Evolutionary conservation across 2,329 filamentous ascomycete species (phyloP).

Genomic region (Fusarium redolens): DNA sequence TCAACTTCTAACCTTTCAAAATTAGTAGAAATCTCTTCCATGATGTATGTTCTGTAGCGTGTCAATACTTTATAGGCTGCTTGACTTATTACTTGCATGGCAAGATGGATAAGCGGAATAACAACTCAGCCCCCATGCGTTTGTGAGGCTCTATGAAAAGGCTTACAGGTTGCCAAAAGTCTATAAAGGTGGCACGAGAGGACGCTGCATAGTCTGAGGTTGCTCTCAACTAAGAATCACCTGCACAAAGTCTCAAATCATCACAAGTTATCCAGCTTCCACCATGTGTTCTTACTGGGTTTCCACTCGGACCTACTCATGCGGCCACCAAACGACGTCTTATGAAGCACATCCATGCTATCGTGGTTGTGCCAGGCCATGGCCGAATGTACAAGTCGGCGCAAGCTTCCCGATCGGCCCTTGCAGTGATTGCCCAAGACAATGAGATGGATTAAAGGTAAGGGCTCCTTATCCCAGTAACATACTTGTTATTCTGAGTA

Average conservation of each 20-base stretch:
- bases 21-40: background rate
- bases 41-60: background rate
- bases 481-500: background rate
- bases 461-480: background rate
- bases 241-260: background rate
- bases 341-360: background rate
- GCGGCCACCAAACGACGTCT: background rate
- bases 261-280: background rate
- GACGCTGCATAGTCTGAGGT: no score
- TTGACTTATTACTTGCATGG: background rate
- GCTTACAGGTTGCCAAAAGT: no score
- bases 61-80: background rate
- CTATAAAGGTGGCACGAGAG: no score
- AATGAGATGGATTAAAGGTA: background rate
- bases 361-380: background rate
- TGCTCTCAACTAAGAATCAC: background rate
- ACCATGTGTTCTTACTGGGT: background rate
- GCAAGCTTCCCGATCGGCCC: background rate
- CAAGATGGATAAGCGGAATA: background rate
- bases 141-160: no score
- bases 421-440: background rate
- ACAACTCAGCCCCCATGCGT: no score
- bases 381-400: background rate
- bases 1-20: background rate
- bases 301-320: background rate